Evolutionary conservation across 257 asterid genomes (phyloP).

Genomic region (Hygrophila difformis): DNA sequence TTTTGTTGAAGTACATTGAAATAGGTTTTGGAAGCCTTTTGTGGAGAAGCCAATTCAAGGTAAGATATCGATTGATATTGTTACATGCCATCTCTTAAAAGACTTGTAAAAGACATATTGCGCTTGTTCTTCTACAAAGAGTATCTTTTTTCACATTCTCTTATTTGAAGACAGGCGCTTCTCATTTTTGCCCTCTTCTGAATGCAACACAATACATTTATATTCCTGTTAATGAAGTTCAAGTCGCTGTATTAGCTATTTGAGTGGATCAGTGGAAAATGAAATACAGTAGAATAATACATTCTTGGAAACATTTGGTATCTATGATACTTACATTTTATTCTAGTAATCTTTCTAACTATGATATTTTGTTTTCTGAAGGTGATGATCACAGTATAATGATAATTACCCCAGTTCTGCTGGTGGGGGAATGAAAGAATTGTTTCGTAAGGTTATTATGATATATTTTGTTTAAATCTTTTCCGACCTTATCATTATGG

Average conservation of each 20-base stretch:
- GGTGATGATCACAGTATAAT: slow-evolving; percentile 96
- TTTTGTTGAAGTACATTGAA: slow-evolving; percentile 84
- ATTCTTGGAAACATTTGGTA: slow-evolving; percentile 6
- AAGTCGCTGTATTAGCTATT: neutral
- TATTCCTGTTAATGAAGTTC: neutral
- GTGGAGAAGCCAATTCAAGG: slow-evolving; percentile 97
- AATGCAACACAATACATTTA: neutral
- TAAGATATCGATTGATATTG: too few relatives aligned
- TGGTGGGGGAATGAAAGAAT: slow-evolving; percentile 97
- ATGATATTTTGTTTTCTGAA: slow-evolving; percentile 28
- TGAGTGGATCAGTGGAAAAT: neutral
- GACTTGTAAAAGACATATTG: neutral
- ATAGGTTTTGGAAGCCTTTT: slow-evolving; percentile 88
- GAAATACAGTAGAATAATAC: neutral
- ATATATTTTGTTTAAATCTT: slow-evolving; percentile 5
- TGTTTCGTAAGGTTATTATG: slow-evolving; percentile 78
- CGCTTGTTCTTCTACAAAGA: neutral
- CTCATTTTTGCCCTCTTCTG: neutral
- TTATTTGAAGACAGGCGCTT: neutral
- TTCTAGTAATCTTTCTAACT: slow-evolving; percentile 12
- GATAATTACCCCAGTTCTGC: slow-evolving; percentile 99
- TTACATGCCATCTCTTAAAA: too few relatives aligned
- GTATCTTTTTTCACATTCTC: neutral
- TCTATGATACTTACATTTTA: slow-evolving; percentile 6
- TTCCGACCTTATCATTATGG: neutral